Percentiles rank a stretch among this genome's conserved stretches.
Evolutionary conservation across 164 flowering plant genomes (phyloP).

Genomic region (Litsea cubeba): DNA sequence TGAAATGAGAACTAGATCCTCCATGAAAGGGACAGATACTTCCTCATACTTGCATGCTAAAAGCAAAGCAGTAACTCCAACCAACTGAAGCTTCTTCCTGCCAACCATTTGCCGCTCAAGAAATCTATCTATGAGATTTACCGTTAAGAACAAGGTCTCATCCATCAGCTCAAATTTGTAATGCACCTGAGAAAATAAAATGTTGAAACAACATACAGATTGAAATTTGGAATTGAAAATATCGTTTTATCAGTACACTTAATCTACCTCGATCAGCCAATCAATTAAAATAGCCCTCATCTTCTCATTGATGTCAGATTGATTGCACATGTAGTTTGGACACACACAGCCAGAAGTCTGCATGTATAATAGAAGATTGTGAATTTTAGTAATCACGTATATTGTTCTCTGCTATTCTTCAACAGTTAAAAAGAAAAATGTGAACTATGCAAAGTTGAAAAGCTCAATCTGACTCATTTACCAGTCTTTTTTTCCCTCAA

Average conservation of each 20-base stretch:
- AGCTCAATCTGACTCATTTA: too few relatives aligned
- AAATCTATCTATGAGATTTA: conserved; percentile 77
- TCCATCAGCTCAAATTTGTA: conserved; percentile 88
- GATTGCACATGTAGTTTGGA: conserved; percentile 62
- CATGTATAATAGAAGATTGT: conserved; percentile 3
- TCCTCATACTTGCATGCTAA: conserved; percentile 93
- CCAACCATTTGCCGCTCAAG: conserved; percentile 46
- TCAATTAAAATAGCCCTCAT: conserved; percentile 91
- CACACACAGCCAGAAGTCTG: conserved; percentile 57
- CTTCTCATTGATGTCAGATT: conserved; percentile 68
- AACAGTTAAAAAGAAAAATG: too few relatives aligned
- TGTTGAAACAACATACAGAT: not conserved
- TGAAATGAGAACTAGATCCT: conserved; percentile 73
- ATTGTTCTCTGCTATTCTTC: too few relatives aligned
- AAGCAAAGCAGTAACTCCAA: conserved; percentile 87
- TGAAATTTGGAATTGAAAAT: not conserved
- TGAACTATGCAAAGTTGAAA: too few relatives aligned
- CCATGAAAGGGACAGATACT: conserved; percentile 83
- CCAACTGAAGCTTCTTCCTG: conserved; percentile 84
- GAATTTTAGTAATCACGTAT: too few relatives aligned
- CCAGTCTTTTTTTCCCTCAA: too few relatives aligned
- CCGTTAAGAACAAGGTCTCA: conserved; percentile 73
- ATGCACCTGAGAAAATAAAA: conserved; percentile 51
- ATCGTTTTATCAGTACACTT: not conserved
- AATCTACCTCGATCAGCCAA: conserved; percentile 86